These are phyloP conservation scores for Dendrostoma leiphaemia DNA, from an alignment of 2,329 filamentous ascomycete genomes.

Conservation along the genomic window DNA sequence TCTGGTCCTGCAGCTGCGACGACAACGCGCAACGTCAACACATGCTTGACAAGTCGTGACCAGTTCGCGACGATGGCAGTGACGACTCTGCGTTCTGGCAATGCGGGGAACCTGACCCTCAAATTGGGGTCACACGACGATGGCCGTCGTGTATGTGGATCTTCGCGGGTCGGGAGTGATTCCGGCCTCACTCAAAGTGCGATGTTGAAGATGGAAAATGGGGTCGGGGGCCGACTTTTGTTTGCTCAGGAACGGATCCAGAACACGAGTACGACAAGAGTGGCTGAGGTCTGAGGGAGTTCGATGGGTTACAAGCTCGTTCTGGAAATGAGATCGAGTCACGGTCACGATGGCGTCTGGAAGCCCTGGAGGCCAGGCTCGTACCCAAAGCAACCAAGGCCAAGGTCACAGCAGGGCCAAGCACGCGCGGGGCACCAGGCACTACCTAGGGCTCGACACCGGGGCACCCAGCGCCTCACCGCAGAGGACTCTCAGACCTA, in stretches of 20 bases:
- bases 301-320: conserved; percentile 12
- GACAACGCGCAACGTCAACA: not conserved
- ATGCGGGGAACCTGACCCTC: not conserved
- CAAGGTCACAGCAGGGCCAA: conserved; percentile 11
- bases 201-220: not conserved
- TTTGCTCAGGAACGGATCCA: too few species aligned
- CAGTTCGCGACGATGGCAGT: not conserved
- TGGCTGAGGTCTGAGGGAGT: not conserved
- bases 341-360: conserved; percentile 19
- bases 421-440: too few species aligned
- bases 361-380: not conserved
- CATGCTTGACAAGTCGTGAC: not conserved
- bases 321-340: conserved; percentile 11
- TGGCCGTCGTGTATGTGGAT: not conserved
- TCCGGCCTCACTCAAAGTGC: too few species aligned
- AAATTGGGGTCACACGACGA: conserved; percentile 12
- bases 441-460: too few species aligned
- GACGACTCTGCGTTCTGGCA: not conserved
- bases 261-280: too few species aligned
- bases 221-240: too few species aligned
- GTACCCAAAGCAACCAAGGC: not conserved
- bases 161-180: conserved; percentile 1
- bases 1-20: not conserved
- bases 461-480: too few species aligned
- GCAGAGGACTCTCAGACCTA: too few species aligned